Conservation (phyloP, 2,329 filamentous ascomycete species). For the Ascochyta clinopodiicola region DNA sequence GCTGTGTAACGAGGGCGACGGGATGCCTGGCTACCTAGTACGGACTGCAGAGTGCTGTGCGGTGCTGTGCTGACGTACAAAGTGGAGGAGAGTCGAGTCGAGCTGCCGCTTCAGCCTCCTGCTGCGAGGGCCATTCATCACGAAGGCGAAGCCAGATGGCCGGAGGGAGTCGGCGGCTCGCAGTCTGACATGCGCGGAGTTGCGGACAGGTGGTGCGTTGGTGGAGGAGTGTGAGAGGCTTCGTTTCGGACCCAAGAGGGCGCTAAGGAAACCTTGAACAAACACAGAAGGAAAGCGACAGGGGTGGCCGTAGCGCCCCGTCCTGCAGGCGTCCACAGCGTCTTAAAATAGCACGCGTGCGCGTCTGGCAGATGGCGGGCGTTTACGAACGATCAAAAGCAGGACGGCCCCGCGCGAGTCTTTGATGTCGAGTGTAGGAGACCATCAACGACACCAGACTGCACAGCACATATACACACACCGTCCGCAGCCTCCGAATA, state of each 20-base stretch:
- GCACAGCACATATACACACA: background rate
- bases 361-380: slow-evolving; percentile 15
- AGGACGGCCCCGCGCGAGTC: slow-evolving; percentile 13
- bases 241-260: slow-evolving; percentile 5
- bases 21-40: slow-evolving; percentile 18
- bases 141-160: slow-evolving; percentile 10
- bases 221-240: slow-evolving; percentile 16
- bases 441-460: background rate
- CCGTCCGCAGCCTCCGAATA: background rate
- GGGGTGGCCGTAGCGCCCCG: background rate
- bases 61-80: slow-evolving; percentile 59
- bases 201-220: slow-evolving; percentile 6
- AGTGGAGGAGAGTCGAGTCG: slow-evolving; percentile 76
- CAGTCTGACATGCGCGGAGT: slow-evolving; percentile 4
- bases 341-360: slow-evolving; percentile 1
- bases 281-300: background rate
- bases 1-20: slow-evolving; percentile 26
- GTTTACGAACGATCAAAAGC: slow-evolving; percentile 10
- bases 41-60: background rate
- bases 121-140: slow-evolving; percentile 9
- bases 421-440: background rate
- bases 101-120: slow-evolving; percentile 36
- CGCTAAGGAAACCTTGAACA: slow-evolving; percentile 2
- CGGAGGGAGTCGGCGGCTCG: slow-evolving; percentile 18
- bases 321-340: background rate